Evolutionary conservation across 352 stramenopile genomes (phyloP).

Genomic region (Phytopythium chamaehyphon): DNA sequence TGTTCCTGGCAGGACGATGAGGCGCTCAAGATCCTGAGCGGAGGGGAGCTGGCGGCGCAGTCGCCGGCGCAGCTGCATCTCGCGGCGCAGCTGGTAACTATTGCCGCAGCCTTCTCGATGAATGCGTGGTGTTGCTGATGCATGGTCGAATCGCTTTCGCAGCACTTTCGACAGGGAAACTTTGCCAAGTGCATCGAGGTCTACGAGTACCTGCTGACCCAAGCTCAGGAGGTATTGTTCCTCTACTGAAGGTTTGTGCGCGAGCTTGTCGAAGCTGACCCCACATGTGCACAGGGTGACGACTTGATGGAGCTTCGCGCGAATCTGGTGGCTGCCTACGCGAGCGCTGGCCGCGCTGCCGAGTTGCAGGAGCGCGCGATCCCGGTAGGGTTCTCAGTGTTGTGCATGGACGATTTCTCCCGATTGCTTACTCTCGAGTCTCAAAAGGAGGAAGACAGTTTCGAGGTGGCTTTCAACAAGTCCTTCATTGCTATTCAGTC

Average conservation of each 20-base stretch:
- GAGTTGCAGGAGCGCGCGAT: constrained; percentile 55
- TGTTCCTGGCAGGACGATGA: constrained; percentile 39
- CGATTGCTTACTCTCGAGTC: not conserved
- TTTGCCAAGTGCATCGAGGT: constrained; percentile 65
- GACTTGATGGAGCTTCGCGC: constrained; percentile 75
- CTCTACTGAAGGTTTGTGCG: too few species aligned
- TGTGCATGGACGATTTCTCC: not conserved
- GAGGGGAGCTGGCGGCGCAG: constrained; percentile 21
- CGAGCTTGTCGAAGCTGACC: not conserved
- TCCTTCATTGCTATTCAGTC: constrained; percentile 75
- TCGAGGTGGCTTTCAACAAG: constrained; percentile 84
- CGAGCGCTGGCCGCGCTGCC: constrained; percentile 43
- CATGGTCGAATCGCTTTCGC: constrained; percentile 4
- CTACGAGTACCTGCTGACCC: constrained; percentile 65
- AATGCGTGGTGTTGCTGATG: not conserved
- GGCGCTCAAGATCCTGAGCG: constrained; percentile 37
- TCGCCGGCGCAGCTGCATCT: constrained; percentile 55
- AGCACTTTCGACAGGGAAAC: constrained; percentile 68
- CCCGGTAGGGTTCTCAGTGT: constrained; percentile 22
- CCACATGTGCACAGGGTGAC: constrained; percentile 23
- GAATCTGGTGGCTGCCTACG: constrained; percentile 74
- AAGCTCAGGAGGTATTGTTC: constrained; percentile 25
- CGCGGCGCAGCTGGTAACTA: constrained; percentile 54
- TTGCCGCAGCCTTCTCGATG: not conserved
- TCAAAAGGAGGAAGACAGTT: constrained; percentile 59